Conservation (phyloP, 1,139 yeast genomes). For the Diutina ranongensis region DNA sequence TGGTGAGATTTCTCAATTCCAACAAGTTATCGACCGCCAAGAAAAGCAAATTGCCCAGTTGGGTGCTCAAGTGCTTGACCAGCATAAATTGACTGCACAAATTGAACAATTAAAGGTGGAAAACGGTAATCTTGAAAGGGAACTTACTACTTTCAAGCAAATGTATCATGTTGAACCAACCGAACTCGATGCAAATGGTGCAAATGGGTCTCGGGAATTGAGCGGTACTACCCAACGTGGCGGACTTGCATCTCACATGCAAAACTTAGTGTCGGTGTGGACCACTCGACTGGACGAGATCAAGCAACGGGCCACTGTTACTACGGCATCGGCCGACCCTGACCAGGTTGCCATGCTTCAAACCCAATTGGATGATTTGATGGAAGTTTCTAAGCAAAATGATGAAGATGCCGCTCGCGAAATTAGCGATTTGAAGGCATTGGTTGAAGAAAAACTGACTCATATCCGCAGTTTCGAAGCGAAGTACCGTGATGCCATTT, state of each 20-base stretch:
- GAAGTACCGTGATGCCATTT: slow-evolving; percentile 60
- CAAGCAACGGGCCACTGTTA: not conserved
- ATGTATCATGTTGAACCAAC: not conserved
- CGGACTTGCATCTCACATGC: slow-evolving; percentile 25
- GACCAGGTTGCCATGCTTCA: slow-evolving; percentile 31
- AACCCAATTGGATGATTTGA: slow-evolving; percentile 35
- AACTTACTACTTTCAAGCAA: slow-evolving; percentile 12
- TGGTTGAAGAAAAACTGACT: slow-evolving; percentile 14
- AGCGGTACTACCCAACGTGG: not conserved
- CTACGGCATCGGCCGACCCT: slow-evolving; percentile 10
- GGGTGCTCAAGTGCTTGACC: slow-evolving; percentile 14
- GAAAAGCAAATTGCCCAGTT: slow-evolving; percentile 33
- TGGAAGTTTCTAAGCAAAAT: slow-evolving; percentile 27
- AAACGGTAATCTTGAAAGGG: slow-evolving; percentile 32
- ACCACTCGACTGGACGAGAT: slow-evolving; percentile 9
- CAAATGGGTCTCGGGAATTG: not conserved
- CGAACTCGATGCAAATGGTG: not conserved
- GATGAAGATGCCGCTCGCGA: slow-evolving; percentile 23
- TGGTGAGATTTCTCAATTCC: slow-evolving; percentile 41
- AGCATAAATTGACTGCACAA: not conserved
- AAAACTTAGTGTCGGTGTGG: slow-evolving; percentile 29
- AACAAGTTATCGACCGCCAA: slow-evolving; percentile 44
- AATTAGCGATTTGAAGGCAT: slow-evolving; percentile 19
- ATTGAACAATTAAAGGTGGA: not conserved
- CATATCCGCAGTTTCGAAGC: slow-evolving; percentile 21